Conservation (phyloP, 306 rosid genomes). For the Casuarina cunninghamiana region DNA sequence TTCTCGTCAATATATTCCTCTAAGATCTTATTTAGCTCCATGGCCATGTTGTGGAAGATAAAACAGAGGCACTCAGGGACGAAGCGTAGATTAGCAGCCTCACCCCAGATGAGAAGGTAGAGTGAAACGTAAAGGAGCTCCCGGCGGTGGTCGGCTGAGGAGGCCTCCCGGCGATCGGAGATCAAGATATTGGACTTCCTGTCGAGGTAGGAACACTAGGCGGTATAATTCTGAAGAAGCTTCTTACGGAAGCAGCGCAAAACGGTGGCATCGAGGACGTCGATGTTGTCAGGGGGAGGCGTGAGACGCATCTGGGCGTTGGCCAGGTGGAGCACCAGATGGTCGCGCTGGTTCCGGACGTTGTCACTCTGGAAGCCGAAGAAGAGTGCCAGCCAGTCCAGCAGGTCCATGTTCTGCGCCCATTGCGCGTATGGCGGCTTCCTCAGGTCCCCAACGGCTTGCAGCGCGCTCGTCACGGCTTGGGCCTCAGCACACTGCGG, state of each 20-base stretch:
- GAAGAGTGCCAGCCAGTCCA: conserved; percentile 77
- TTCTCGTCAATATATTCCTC: conserved; percentile 85
- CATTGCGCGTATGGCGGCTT: conserved; percentile 72
- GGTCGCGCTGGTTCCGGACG: no score
- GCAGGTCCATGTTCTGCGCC: conserved; percentile 70
- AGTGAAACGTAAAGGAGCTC: no score
- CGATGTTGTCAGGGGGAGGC: conserved; percentile 75
- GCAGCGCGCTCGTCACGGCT: no score
- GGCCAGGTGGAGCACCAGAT: conserved; percentile 71
- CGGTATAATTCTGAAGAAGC: conserved; percentile 66
- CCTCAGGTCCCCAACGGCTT: conserved; percentile 13
- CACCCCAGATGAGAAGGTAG: no score
- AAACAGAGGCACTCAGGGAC: no score
- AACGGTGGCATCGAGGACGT: conserved; percentile 60
- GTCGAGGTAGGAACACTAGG: conserved; percentile 88
- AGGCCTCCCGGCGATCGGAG: conserved; percentile 45
- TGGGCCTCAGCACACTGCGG: no score
- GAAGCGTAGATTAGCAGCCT: no score
- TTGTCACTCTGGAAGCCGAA: conserved; percentile 5
- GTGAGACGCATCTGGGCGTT: conserved; percentile 69
- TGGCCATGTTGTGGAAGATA: conserved; percentile 43
- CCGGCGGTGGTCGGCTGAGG: conserved; percentile 47
- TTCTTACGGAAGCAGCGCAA: conserved; percentile 73
- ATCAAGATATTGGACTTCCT: conserved; percentile 83
- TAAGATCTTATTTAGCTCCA: conserved; percentile 72